phyloP scores from a whole-genome alignment of 2,329 filamentous ascomycete species.

The Periconia digitata region DNA sequence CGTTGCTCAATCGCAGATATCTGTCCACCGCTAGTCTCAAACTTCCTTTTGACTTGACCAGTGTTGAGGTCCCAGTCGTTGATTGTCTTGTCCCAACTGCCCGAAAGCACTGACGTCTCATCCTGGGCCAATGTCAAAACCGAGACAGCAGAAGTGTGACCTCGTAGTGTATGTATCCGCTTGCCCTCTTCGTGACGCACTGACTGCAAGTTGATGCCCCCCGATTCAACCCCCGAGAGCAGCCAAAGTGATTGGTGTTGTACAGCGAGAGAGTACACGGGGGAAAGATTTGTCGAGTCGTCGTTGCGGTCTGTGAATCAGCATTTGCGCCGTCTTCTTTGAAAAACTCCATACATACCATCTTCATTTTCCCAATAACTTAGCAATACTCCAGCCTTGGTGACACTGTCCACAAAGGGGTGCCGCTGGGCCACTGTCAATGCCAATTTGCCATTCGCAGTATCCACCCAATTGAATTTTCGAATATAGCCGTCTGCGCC shows the following conservation, averaged over 20 bases:
- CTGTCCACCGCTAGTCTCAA: constrained; percentile 76
- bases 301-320: constrained; percentile 29
- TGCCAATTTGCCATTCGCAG: constrained; percentile 90
- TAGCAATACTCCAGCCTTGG: constrained; percentile 90
- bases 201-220: constrained; percentile 89
- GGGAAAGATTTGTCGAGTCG: constrained; percentile 67
- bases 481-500: constrained; percentile 94
- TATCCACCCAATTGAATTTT: constrained; percentile 94
- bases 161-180: constrained; percentile 75
- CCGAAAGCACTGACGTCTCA: constrained; percentile 83
- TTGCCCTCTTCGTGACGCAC: constrained; percentile 94
- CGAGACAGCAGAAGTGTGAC: constrained; percentile 89
- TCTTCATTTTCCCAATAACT: constrained; percentile 99
- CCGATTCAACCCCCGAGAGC: constrained; percentile 85
- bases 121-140: constrained; percentile 80
- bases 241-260: constrained; percentile 91
- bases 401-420: constrained; percentile 95
- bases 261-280: constrained; percentile 91
- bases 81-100: constrained; percentile 94
- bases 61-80: constrained; percentile 95
- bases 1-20: constrained; percentile 86
- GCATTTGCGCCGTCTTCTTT: background rate
- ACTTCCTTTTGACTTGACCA: constrained; percentile 73
- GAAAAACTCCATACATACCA: constrained; percentile 48
- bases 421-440: constrained; percentile 94